phyloP scores from a whole-genome alignment of 192 early-diverging fungal genomes.

The Entomortierella chlamydospora region DNA sequence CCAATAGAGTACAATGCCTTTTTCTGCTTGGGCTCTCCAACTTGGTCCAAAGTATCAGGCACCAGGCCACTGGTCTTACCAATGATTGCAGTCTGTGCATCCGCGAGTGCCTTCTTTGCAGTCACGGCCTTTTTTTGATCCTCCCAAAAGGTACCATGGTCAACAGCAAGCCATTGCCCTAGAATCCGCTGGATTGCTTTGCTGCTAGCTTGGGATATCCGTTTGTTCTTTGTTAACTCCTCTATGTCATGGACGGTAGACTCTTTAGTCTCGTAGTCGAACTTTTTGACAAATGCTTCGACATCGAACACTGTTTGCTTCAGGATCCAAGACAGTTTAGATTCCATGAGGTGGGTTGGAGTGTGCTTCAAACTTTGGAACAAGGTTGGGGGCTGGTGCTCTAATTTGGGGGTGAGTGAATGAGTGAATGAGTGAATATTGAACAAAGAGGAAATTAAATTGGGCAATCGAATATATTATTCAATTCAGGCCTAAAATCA shows the following conservation, averaged over 20 bases:
- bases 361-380: background rate
- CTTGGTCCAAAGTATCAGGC: conserved; percentile 28
- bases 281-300: conserved; percentile 3
- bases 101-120: conserved; percentile 17
- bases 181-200: background rate
- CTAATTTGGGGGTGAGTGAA: too few relatives aligned
- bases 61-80: conserved; percentile 8
- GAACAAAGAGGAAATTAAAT: background rate
- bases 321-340: conserved; percentile 6
- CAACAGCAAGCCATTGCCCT: conserved; percentile 10
- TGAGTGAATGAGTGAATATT: background rate
- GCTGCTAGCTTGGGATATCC: background rate
- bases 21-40: too few relatives aligned
- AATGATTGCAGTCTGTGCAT: conserved; percentile 22
- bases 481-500: conserved; percentile 2
- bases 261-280: background rate
- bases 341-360: background rate
- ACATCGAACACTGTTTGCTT: conserved; percentile 1
- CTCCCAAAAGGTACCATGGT: conserved; percentile 22
- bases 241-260: background rate
- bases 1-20: too few relatives aligned
- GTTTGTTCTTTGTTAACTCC: background rate
- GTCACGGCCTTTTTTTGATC: conserved; percentile 20
- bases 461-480: background rate
- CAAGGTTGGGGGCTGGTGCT: background rate